Conservation (phyloP, 352 stramenopile species). For the Pilasporangium apinafurcum region DNA sequence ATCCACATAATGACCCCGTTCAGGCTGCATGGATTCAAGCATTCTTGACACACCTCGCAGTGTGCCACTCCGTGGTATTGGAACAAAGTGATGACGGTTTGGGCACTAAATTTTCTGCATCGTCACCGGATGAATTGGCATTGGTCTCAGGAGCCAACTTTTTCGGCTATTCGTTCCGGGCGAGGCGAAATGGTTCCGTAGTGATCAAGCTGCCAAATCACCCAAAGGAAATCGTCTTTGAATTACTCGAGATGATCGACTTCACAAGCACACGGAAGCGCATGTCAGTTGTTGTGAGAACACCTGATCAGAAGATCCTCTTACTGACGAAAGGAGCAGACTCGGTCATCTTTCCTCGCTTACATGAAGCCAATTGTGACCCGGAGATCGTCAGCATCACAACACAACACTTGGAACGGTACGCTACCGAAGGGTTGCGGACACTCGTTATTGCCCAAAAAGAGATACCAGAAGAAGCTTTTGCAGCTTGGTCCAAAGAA, state of each 20-base stretch:
- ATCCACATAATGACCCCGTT: slow-evolving; percentile 30
- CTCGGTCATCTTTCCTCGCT: slow-evolving; percentile 67
- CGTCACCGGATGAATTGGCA: slow-evolving; percentile 75
- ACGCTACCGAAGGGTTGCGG: slow-evolving; percentile 79
- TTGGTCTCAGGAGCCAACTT: slow-evolving; percentile 76
- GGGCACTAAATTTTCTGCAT: slow-evolving; percentile 61
- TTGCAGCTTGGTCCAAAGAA: slow-evolving; percentile 61
- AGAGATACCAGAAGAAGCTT: slow-evolving; percentile 56
- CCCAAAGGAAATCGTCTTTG: slow-evolving; percentile 45
- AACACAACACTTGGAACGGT: slow-evolving; percentile 76
- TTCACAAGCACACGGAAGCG: slow-evolving; percentile 98
- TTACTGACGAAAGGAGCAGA: slow-evolving; percentile 83
- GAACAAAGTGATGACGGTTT: slow-evolving; percentile 40
- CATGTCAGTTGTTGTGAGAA: slow-evolving; percentile 97
- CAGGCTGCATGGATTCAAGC: slow-evolving; percentile 72
- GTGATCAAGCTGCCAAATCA: slow-evolving; percentile 33
- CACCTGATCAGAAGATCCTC: slow-evolving; percentile 52
- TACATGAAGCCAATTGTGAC: slow-evolving; percentile 35
- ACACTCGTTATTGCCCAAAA: slow-evolving; percentile 88
- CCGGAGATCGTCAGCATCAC: slow-evolving; percentile 50
- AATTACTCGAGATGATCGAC: slow-evolving; percentile 95
- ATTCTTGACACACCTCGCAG: slow-evolving; percentile 74
- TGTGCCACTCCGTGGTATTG: slow-evolving; percentile 83
- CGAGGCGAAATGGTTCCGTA: slow-evolving; percentile 56
- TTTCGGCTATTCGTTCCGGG: slow-evolving; percentile 75